These are phyloP conservation scores for Hansenula sp. DNA, from an alignment of 1,139 yeast species.

Conservation along the genomic window DNA sequence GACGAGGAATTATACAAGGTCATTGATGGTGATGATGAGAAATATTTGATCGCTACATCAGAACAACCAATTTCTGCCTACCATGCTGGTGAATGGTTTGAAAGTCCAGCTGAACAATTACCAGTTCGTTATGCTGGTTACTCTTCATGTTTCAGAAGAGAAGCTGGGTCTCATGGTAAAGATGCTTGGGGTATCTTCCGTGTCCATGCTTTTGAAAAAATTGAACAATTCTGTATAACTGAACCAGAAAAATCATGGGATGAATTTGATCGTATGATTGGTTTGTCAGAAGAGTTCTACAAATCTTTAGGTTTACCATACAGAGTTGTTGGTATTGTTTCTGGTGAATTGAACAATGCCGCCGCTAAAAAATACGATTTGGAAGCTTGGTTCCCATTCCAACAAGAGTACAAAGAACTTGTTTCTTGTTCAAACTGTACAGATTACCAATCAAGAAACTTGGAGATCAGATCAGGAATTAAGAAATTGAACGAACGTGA, in stretches of 20 bases:
- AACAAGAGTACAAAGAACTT: constrained; percentile 95
- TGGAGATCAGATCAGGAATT: constrained; percentile 98
- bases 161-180: constrained; percentile 99
- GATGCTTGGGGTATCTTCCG: constrained; percentile 99
- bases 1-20: constrained; percentile 98
- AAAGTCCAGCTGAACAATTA: constrained; percentile 92
- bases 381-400: constrained; percentile 99
- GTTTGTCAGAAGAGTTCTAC: constrained; percentile 87
- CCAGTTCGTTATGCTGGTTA: constrained; percentile 97
- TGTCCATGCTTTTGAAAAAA: constrained; percentile 97
- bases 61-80: constrained; percentile 99
- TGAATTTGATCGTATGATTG: constrained; percentile 95
- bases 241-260: constrained; percentile 99
- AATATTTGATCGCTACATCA: constrained; percentile 95
- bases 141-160: constrained; percentile 98
- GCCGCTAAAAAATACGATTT: constrained; percentile 98
- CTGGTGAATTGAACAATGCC: constrained; percentile 98
- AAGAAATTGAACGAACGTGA: constrained; percentile 94
- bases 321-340: constrained; percentile 96
- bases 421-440: constrained; percentile 99
- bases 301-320: constrained; percentile 89
- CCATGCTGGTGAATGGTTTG: constrained; percentile 98
- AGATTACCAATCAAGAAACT: constrained; percentile 96
- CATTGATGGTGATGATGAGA: constrained; percentile 94
- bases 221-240: constrained; percentile 92